These are phyloP conservation scores for Trifolium repens DNA, from an alignment of 306 rosid genomes.

Conservation along the genomic window DNA sequence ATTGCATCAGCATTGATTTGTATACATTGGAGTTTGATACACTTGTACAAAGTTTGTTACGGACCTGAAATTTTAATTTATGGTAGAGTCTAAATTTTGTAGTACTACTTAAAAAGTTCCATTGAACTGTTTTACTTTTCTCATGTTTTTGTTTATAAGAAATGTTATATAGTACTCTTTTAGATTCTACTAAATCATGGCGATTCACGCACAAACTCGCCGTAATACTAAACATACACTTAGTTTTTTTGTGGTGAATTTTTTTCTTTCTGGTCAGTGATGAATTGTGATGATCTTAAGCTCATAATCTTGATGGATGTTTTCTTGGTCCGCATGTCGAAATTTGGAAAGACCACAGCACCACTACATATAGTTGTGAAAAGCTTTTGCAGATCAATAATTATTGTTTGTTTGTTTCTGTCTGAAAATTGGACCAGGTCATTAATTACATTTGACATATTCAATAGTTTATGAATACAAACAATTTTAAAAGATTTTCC, in stretches of 20 bases:
- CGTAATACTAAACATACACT: background rate
- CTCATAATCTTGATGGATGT: background rate
- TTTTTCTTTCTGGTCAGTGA: background rate
- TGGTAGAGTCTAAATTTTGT: constrained; percentile 5
- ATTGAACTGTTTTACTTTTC: background rate
- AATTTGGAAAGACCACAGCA: constrained; percentile 15
- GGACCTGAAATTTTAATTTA: constrained; percentile 23
- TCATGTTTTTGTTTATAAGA: background rate
- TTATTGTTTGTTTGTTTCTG: constrained; percentile 17
- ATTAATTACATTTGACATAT: background rate
- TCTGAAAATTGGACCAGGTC: background rate
- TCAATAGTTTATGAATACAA: background rate
- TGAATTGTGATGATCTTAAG: background rate
- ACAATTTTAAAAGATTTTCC: background rate
- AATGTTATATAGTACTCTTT: background rate
- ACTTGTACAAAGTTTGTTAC: constrained; percentile 40
- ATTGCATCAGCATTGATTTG: constrained; percentile 34
- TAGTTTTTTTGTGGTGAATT: background rate
- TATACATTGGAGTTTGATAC: constrained; percentile 31
- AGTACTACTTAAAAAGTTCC: background rate
- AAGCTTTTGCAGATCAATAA: constrained; percentile 10
- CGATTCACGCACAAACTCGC: too few species aligned
- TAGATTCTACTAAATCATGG: too few species aligned
- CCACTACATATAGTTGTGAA: constrained; percentile 10
- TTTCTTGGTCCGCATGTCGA: constrained; percentile 12